phyloP scores from a whole-genome alignment of 2,329 filamentous ascomycete genomes.

The Hypoxylon sp. region DNA sequence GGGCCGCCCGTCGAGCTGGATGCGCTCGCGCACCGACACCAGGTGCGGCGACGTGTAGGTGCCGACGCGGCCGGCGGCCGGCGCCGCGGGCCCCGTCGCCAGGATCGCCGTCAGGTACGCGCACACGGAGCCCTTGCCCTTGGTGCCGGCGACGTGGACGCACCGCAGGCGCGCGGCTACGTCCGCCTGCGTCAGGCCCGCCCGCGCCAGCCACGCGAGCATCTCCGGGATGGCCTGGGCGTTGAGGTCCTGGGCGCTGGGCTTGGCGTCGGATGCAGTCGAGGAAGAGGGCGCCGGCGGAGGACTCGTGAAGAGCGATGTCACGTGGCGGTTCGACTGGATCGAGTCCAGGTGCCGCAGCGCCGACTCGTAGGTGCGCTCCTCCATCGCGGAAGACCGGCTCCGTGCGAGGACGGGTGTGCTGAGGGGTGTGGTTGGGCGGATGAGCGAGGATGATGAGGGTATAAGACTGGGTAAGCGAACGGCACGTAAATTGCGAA shows the following conservation, averaged over 20 bases:
- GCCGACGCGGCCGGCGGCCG: conserved; percentile 61
- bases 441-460: not conserved
- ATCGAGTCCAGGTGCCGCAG: conserved; percentile 77
- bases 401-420: not conserved
- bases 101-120: conserved; percentile 84
- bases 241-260: conserved; percentile 64
- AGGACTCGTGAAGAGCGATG: conserved; percentile 55
- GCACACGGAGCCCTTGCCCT: conserved; percentile 90
- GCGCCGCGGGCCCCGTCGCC: conserved; percentile 50
- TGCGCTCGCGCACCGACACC: conserved; percentile 82
- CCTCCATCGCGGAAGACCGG: conserved; percentile 34
- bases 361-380: conserved; percentile 67
- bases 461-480: not conserved
- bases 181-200: conserved; percentile 70
- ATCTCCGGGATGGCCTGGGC: conserved; percentile 82
- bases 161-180: conserved; percentile 43
- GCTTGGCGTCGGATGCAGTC: conserved; percentile 57
- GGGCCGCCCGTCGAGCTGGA: conserved; percentile 77
- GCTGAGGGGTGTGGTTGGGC: too few relatives aligned
- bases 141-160: conserved; percentile 91
- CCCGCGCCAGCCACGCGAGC: conserved; percentile 76
- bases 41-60: conserved; percentile 89
- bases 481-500: not conserved
- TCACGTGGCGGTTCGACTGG: conserved; percentile 78
- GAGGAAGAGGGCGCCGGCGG: conserved; percentile 57